phyloP scores from a whole-genome alignment of 768 basidiomycete genomes.

The Trametes villosa region DNA sequence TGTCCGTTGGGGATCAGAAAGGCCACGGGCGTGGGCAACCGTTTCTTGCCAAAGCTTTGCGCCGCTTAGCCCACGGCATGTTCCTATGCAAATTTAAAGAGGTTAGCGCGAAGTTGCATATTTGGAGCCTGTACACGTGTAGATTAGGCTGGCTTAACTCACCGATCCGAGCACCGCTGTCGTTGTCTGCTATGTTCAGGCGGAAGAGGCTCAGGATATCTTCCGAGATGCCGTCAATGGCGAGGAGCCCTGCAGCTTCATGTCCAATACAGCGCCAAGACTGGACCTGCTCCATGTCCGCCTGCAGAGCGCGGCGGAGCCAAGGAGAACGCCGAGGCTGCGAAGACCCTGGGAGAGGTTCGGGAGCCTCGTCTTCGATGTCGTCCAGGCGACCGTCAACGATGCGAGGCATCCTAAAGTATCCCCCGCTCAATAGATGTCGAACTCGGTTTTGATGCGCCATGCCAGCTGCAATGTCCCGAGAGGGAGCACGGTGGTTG shows the following conservation, averaged over 20 bases:
- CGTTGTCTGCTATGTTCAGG: no score
- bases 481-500: conserved; percentile 31
- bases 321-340: background rate
- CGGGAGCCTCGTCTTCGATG: background rate
- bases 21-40: no score
- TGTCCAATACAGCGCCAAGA: background rate
- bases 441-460: conserved; percentile 23
- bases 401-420: background rate
- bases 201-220: no score
- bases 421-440: conserved; percentile 29
- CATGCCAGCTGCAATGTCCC: conserved; percentile 28
- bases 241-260: background rate
- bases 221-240: no score
- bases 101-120: no score
- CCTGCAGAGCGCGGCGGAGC: background rate
- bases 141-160: no score
- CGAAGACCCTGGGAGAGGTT: no score
- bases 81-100: no score
- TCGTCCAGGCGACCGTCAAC: background rate
- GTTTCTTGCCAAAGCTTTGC: background rate
- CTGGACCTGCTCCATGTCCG: background rate
- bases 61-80: no score
- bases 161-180: no score
- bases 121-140: no score
- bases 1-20: no score